These are phyloP conservation scores for Cercophora sp. DNA, from an alignment of 495 filamentous ascomycete species.

Conservation along the genomic window DNA sequence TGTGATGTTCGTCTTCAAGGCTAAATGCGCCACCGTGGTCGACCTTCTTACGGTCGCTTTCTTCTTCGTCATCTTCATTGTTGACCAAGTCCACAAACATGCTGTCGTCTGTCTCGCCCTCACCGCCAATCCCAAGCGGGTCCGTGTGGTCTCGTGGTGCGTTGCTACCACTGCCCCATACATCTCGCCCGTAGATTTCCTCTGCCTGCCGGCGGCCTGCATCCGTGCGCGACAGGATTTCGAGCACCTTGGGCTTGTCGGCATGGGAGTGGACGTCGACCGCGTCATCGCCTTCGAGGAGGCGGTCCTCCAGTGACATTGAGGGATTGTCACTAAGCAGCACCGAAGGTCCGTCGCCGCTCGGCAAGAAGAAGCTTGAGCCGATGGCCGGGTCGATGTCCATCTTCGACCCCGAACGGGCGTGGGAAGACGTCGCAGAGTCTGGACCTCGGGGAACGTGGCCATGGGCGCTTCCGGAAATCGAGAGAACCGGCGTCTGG, in stretches of 20 bases:
- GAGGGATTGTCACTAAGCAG: conserved; percentile 25
- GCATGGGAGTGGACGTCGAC: conserved; percentile 28
- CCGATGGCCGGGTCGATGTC: conserved; percentile 21
- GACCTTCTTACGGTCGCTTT: conserved; percentile 10
- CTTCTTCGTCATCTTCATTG: conserved; percentile 45
- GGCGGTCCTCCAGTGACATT: conserved; percentile 38
- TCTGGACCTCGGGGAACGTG: conserved; percentile 24
- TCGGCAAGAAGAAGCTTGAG: conserved; percentile 37
- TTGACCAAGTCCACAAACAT: conserved; percentile 53
- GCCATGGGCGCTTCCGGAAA: conserved; percentile 27
- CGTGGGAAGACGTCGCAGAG: conserved; percentile 29
- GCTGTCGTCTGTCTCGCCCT: conserved; percentile 44
- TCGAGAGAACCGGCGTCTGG: conserved; percentile 34
- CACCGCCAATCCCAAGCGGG: conserved; percentile 29
- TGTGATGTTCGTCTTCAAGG: conserved; percentile 10
- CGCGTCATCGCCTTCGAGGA: conserved; percentile 30
- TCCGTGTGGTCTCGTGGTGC: conserved; percentile 19
- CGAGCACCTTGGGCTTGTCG: conserved; percentile 32
- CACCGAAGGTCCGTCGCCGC: conserved; percentile 32
- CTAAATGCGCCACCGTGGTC: conserved; percentile 4
- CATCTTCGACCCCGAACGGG: conserved; percentile 17
- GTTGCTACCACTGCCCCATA: conserved; percentile 24
- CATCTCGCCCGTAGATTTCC: conserved; percentile 35
- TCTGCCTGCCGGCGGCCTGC: conserved; percentile 36
- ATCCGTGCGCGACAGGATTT: conserved; percentile 38